Conservation (phyloP, 2,329 filamentous ascomycete species). For the Fusarium metavorans region DNA sequence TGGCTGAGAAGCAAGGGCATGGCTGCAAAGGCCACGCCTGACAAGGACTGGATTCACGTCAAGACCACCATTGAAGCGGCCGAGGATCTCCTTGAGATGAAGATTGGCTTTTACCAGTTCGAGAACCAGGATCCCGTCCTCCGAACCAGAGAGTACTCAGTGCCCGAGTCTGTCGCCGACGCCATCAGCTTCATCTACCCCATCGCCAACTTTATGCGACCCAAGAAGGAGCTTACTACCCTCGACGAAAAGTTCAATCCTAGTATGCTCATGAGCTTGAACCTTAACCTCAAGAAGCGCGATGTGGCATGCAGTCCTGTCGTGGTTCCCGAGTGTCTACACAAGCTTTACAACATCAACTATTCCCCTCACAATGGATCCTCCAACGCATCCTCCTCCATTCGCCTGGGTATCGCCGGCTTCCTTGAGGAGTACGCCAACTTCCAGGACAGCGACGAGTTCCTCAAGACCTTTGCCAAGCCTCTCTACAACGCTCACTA, state of each 20-base stretch:
- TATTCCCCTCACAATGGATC: slow-evolving; percentile 46
- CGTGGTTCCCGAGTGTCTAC: slow-evolving; percentile 57
- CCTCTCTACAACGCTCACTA: slow-evolving; percentile 50
- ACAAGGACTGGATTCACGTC: slow-evolving; percentile 58
- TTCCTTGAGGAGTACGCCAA: slow-evolving; percentile 63
- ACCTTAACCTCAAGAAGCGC: slow-evolving; percentile 34
- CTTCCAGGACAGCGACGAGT: slow-evolving; percentile 55
- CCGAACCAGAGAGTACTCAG: slow-evolving; percentile 58
- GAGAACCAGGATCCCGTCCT: slow-evolving; percentile 52
- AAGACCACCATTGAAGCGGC: slow-evolving; percentile 54
- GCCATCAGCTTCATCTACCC: slow-evolving; percentile 62
- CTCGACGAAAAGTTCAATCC: slow-evolving; percentile 17
- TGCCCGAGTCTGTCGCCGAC: slow-evolving; percentile 54
- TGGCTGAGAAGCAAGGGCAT: slow-evolving; percentile 59
- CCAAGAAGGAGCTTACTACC: slow-evolving; percentile 47
- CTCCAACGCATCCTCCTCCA: slow-evolving; percentile 50
- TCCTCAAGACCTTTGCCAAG: slow-evolving; percentile 53
- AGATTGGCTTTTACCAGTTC: slow-evolving; percentile 57
- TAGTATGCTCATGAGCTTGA: slow-evolving; percentile 8
- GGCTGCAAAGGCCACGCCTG: slow-evolving; percentile 42
- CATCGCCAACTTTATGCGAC: slow-evolving; percentile 62
- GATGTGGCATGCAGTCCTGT: slow-evolving; percentile 47
- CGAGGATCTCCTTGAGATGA: slow-evolving; percentile 56
- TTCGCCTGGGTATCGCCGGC: slow-evolving; percentile 60
- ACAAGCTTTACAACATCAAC: slow-evolving; percentile 59